Conservation (phyloP, 2,329 filamentous ascomycete species). For the Fonsecaea nubica region DNA sequence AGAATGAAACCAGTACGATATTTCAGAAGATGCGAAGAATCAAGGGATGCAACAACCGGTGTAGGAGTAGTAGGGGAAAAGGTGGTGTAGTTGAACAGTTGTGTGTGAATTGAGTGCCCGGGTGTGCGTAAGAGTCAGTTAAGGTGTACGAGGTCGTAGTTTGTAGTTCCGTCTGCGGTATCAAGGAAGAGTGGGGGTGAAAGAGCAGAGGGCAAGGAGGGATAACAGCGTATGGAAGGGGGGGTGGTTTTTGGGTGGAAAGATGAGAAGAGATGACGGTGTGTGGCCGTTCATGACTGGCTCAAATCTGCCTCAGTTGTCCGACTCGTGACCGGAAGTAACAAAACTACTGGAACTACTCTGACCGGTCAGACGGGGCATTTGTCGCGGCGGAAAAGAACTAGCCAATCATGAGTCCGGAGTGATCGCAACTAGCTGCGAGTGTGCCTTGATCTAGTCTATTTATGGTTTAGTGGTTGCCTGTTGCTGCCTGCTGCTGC, state of each 20-base stretch:
- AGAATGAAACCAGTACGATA: neutral
- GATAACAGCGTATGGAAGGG: too few species aligned
- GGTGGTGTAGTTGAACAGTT: neutral
- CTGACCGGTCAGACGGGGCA: neutral
- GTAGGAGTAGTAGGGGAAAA: neutral
- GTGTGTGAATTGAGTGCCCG: neutral
- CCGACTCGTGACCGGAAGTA: neutral
- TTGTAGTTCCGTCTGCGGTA: too few species aligned
- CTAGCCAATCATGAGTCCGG: neutral
- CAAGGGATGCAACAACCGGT: neutral
- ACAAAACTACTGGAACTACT: neutral
- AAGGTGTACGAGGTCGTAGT: too few species aligned
- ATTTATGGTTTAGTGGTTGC: constrained; percentile 8
- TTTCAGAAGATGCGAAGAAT: neutral
- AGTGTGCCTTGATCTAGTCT: constrained; percentile 16
- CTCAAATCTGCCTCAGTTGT: neutral
- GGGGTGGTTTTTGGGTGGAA: neutral
- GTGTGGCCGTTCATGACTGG: neutral
- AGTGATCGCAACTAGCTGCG: neutral
- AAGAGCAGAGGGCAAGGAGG: neutral
- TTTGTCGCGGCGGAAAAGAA: neutral
- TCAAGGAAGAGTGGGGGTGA: neutral
- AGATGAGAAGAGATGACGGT: neutral
- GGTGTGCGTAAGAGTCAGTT: neutral
- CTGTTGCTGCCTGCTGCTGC: constrained; percentile 5